Evolutionary conservation across 1,139 yeast species (phyloP), one percentile per base, ranked within the genome.

Genomic region (Magnusiomyces clavatus): DNA sequence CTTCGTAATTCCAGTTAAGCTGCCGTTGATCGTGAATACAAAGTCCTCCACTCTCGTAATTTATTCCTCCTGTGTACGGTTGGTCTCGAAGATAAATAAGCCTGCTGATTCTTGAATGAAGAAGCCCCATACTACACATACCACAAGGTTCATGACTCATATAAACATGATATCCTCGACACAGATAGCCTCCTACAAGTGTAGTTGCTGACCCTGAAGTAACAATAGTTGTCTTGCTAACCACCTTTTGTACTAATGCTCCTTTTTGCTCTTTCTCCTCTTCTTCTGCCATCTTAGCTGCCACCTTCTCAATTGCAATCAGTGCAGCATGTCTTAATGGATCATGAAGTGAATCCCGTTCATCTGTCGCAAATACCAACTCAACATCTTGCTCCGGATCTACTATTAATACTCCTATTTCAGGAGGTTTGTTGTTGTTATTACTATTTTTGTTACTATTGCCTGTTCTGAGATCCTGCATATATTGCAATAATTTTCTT

Each of bases 71-170:
- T 0, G 85, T 78, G 14, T 55, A 53, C 0, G 64, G 59, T 56
- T 76, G 73, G 6, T 75, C 67, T 47, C 73, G 69, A 24, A 86
- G 59, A 64, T 83, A 92, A 1, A 86, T 72, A 41, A 92, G 70
- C 52, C 89, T 72, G 13, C 80, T 76, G 1, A 94, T 77, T 47
- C 99, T 74, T 0, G 97, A 90, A 66, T 94, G 98, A 11, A 90
- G 83, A 39, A 94, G 72, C 0, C 97, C 98, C 99, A 94, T 94
- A 8, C 86, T 72, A 63, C 99, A 94, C 97, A 92, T 94, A 0
- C 87, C 78, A 64, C 98, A 94, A 0, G 98, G 99, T 65, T 94
- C 98, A 64, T 89, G 96, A 0, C 96, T 85, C 1, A 94, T 85
- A 63, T 86, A 89, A 0, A 92, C 89, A 56, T 86, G 82, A 58